Evolutionary conservation across 129 eudicot genomes (phyloP), one percentile per base, ranked within the genome.

Genomic region (Flaveria robusta): DNA sequence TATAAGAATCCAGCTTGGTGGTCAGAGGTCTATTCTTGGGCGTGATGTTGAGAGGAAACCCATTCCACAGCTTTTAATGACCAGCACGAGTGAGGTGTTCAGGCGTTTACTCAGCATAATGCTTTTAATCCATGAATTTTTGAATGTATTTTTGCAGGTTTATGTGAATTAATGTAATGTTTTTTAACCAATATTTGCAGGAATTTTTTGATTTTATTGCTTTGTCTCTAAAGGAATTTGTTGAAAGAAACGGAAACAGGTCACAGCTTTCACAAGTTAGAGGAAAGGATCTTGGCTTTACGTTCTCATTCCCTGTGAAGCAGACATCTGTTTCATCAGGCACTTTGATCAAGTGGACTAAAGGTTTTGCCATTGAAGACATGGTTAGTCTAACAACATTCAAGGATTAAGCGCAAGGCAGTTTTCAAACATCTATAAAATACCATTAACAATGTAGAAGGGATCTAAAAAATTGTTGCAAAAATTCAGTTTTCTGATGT

Each of bases 241-340:
- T 88, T 52, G 88, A 87, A 69, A 84, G 59, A 71, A 91, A 73
- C 56, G 97, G 79, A 74, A 66, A 75, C 31, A 51, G 26, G 34
- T 46, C 79, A 9, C 88, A 79, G 42, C 20, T 39, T 60, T 63
- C 91, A 42, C 77, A 76, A 59, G 71, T 39, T 71, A 77, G 81
- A 82, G 86, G 84, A 82, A 87, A 83, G 64, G 91, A 85, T 76
- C 86, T 93, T 62, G 98, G 98, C 24, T 85, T 87, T 66, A 90
- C 98, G 43, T 93, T 93, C 68, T 91, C 98, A 11, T 93, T 90
- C 82, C 98, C 98, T 22, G 93, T 93, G 73, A 93, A 85, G 73
- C 98, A 93, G 68, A 83, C 76, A 42, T 90, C 97, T 71, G 73
- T 89, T 24, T 85, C 92, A 56, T 88, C 97, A 1, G 98, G 98